phyloP scores from a whole-genome alignment of 2,329 filamentous ascomycete species.

The Claviceps sp. region DNA sequence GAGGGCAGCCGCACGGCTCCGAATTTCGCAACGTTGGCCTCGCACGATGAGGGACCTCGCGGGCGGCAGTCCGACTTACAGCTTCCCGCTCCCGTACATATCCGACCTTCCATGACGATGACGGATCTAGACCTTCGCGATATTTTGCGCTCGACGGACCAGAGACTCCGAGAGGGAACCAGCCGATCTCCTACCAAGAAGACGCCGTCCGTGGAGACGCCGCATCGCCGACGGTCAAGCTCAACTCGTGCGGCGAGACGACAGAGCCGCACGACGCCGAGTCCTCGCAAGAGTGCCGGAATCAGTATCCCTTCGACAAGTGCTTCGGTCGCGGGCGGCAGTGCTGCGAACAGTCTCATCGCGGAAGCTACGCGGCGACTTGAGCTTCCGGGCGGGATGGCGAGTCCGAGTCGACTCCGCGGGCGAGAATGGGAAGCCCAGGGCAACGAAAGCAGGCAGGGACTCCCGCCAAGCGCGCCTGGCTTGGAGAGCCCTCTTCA shows the following conservation, averaged over 20 bases:
- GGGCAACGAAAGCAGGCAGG: constrained; percentile 3
- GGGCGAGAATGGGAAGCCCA: constrained; percentile 15
- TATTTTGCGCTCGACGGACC: constrained; percentile 40
- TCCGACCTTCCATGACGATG: constrained; percentile 16
- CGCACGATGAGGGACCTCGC: constrained; percentile 7
- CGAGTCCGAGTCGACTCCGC: constrained; percentile 30
- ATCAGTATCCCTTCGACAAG: constrained; percentile 9
- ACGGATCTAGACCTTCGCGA: constrained; percentile 35
- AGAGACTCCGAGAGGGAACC: constrained; percentile 30
- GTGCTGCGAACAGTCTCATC: constrained; percentile 28
- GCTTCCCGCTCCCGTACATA: constrained; percentile 8
- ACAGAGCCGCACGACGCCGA: constrained; percentile 11
- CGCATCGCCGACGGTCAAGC: constrained; percentile 2
- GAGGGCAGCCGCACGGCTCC: constrained; percentile 11
- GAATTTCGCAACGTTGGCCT: constrained; percentile 3
- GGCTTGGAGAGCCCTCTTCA: constrained; percentile 5
- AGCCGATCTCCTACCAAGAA: constrained; percentile 19
- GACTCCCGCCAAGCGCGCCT: constrained; percentile 5
- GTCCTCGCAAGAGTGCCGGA: constrained; percentile 15
- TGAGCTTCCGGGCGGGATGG: constrained; percentile 22
- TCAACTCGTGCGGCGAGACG: constrained; percentile 6
- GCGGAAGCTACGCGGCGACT: constrained; percentile 22
- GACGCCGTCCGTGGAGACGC: constrained; percentile 13
- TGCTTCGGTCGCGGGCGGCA: constrained; percentile 18
- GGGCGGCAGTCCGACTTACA: constrained; percentile 3